Evolutionary conservation across 1,284 basidiomycete species (phyloP), one percentile per base, ranked within the genome.

Genomic region (Trichosporon coremiiforme): DNA sequence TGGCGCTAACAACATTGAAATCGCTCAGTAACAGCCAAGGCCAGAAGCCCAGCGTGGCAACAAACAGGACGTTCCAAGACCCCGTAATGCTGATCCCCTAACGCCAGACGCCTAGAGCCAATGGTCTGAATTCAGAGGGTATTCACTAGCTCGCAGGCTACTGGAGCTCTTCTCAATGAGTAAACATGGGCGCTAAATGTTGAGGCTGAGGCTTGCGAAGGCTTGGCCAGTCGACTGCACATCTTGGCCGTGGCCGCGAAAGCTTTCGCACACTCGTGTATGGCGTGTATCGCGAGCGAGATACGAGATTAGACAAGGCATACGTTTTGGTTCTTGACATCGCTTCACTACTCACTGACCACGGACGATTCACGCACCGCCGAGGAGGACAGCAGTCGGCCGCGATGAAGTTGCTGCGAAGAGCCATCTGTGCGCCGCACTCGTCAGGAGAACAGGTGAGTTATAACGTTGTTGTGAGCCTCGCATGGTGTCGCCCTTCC

Each of bases 61-160:
- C 41, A 45, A 4, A n/a, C 41, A 45, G 53, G 25, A 25, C 2
- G 22, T 29, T 13, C 22, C 53, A 55, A 55, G 53, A 60, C 57
- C 57, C 57, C 57, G 57, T 60, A 33, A 60, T 60, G 31, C 57
- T 31, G 57, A 33, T 9, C 29, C 57, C 57, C 31, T 60, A 33
- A 33, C 57, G 31, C 57, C 29, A 60, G 57, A 35, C 31, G 57
- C 57, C 29, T 60, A 15, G 9, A 17, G 29, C 17, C 29, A 33
- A n/a, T 33, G 10, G 22, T 31, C 31, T n/a, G 29, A 60, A n/a
- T 33, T 38, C 36, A 33, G 31, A 33, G 22, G 47, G 47, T 15
- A 33, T 60, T 33, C 57, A 33, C 31, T 8, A 35, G 57, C 57
- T 53, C 57, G 57, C 57, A 60, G 29, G 8, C 57, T 60, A 60